Evolutionary conservation across 345 rosid genomes (phyloP).

Genomic region (Hibiscus syriacus): DNA sequence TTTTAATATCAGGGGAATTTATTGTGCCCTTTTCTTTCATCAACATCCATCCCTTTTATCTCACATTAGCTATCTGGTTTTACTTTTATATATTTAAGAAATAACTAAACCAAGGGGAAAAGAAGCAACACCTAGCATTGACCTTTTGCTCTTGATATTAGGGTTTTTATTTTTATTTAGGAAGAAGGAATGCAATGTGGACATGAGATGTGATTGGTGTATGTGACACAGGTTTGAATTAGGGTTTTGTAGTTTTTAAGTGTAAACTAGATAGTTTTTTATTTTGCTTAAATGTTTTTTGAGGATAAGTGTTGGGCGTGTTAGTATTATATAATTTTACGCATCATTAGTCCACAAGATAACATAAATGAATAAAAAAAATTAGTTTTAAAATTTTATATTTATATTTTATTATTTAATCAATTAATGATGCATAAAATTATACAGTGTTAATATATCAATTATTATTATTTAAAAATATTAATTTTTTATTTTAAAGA

Average conservation of each 20-base stretch:
- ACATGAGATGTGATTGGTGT: slow-evolving; percentile 32
- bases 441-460: too few relatives aligned
- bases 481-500: too few relatives aligned
- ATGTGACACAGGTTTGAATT: slow-evolving; percentile 1
- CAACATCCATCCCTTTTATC: not conserved
- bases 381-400: too few relatives aligned
- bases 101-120: not conserved
- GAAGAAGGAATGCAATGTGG: slow-evolving; percentile 31
- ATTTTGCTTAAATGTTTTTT: too few relatives aligned
- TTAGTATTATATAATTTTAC: too few relatives aligned
- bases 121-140: slow-evolving; percentile 13
- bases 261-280: too few relatives aligned
- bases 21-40: not conserved
- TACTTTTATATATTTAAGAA: not conserved
- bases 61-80: not conserved
- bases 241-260: not conserved
- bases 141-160: not conserved
- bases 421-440: too few relatives aligned
- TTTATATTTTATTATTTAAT: too few relatives aligned
- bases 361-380: too few relatives aligned
- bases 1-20: not conserved
- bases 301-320: too few relatives aligned
- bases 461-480: too few relatives aligned
- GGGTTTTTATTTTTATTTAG: not conserved
- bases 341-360: too few relatives aligned